Conservation (phyloP, 257 asterid genomes). For the Solanum paucissectum region DNA sequence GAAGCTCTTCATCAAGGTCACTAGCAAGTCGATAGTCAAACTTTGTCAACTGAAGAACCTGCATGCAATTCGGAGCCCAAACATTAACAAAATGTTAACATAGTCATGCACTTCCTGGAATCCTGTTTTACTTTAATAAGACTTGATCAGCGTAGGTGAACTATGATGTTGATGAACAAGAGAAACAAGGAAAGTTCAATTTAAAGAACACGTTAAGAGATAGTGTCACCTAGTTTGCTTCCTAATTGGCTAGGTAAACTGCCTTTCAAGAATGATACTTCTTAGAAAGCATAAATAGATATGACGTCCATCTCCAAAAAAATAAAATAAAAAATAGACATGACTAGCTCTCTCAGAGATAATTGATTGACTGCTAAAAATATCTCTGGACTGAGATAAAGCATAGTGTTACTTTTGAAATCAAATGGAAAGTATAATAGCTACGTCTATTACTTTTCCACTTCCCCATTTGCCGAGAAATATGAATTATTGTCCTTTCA, state of each 20-base stretch:
- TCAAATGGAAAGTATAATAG: not conserved
- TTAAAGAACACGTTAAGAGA: not conserved
- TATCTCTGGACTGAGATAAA: not conserved
- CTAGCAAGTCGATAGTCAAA: conserved; percentile 93
- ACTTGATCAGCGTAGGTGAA: not conserved
- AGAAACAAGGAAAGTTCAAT: not conserved
- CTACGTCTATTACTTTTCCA: not conserved
- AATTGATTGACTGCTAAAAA: not conserved
- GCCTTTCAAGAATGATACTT: not conserved
- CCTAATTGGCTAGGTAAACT: not conserved
- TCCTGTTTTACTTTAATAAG: not conserved
- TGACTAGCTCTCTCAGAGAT: not conserved
- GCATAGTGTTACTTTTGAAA: not conserved
- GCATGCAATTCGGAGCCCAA: conserved; percentile 17
- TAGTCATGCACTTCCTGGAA: not conserved
- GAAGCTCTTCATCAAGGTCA: conserved; percentile 81
- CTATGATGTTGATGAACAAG: not conserved
- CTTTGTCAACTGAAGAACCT: conserved; percentile 98
- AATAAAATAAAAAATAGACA: not conserved
- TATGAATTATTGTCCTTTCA: not conserved
- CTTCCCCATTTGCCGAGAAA: not conserved
- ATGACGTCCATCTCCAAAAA: not conserved
- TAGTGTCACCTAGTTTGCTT: not conserved
- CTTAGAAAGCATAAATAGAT: not conserved
- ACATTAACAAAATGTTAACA: not conserved